These are phyloP conservation scores for Rhizopus arrhizus DNA, from an alignment of 371 early-diverging fungal species.

Conservation along the genomic window DNA sequence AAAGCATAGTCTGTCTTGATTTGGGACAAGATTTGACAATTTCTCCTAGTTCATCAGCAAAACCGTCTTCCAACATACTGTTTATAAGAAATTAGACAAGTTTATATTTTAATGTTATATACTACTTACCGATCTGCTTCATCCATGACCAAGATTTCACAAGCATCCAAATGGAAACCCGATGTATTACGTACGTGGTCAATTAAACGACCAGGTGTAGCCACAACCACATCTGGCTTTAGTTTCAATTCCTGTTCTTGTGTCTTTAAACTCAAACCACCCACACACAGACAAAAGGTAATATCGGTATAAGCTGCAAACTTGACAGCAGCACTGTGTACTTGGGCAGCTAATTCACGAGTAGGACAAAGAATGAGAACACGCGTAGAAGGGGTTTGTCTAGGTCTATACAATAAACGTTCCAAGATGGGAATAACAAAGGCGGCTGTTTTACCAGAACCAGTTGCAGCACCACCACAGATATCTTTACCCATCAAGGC, in stretches of 20 bases:
- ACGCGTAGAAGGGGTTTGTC: constrained; percentile 78
- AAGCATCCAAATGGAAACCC: constrained; percentile 83
- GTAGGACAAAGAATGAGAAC: constrained; percentile 99
- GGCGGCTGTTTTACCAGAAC: constrained; percentile 99
- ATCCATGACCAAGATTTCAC: constrained; percentile 99
- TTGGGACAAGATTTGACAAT: constrained; percentile 92
- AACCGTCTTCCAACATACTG: constrained; percentile 99
- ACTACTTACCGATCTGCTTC: constrained; percentile 93
- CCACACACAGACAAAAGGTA: constrained; percentile 82
- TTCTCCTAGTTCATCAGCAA: constrained; percentile 95
- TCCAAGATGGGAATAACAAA: constrained; percentile 98
- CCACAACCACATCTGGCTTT: constrained; percentile 97
- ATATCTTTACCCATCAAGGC: constrained; percentile 98
- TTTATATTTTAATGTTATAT: neutral
- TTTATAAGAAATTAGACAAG: neutral
- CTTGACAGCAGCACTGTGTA: constrained; percentile 89
- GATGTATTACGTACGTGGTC: constrained; percentile 96
- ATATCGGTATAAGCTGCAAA: constrained; percentile 90
- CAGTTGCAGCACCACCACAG: constrained; percentile 99
- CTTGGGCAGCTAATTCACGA: constrained; percentile 98
- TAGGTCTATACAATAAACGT: constrained; percentile 88
- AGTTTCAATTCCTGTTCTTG: constrained; percentile 92
- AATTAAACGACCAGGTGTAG: constrained; percentile 99
- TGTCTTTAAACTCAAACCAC: constrained; percentile 89
- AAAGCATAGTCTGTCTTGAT: constrained; percentile 97